Conservation (phyloP, 495 filamentous ascomycete species). For the Neurospora sp. region DNA sequence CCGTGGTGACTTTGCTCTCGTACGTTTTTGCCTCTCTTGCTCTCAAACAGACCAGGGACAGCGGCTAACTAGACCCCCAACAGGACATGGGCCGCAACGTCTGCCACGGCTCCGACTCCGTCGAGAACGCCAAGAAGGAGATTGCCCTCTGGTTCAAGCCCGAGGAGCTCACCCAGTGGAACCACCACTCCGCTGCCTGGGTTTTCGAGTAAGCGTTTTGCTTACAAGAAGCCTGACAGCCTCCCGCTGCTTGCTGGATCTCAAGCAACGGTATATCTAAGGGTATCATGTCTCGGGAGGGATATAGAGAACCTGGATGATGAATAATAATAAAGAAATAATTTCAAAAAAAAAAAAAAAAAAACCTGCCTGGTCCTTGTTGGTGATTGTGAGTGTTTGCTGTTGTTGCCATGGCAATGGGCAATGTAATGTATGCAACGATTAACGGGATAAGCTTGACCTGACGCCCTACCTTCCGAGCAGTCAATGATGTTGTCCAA, state of each 20-base stretch:
- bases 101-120: constrained; percentile 97
- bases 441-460: not conserved
- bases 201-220: constrained; percentile 72
- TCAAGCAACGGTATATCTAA: not conserved
- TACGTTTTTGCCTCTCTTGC: constrained; percentile 12
- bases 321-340: not conserved
- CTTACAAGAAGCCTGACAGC: not conserved
- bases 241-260: not conserved
- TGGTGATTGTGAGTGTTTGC: not conserved
- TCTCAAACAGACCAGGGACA: not conserved
- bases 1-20: constrained; percentile 59
- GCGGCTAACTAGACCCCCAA: not conserved
- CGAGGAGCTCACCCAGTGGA: constrained; percentile 71
- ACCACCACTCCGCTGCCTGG: constrained; percentile 73
- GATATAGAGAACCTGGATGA: not conserved
- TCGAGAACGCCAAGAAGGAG: constrained; percentile 99
- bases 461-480: not conserved
- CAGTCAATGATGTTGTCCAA: not conserved
- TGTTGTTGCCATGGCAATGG: not conserved
- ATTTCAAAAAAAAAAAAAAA: not conserved
- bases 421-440: not conserved
- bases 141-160: constrained; percentile 94
- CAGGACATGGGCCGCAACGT: constrained; percentile 88
- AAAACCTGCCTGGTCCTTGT: not conserved
- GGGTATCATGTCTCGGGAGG: not conserved